Base-by-base conservation (phyloP, 2,329 filamentous ascomycete genomes). In the Cercospora citrullina region DNA sequence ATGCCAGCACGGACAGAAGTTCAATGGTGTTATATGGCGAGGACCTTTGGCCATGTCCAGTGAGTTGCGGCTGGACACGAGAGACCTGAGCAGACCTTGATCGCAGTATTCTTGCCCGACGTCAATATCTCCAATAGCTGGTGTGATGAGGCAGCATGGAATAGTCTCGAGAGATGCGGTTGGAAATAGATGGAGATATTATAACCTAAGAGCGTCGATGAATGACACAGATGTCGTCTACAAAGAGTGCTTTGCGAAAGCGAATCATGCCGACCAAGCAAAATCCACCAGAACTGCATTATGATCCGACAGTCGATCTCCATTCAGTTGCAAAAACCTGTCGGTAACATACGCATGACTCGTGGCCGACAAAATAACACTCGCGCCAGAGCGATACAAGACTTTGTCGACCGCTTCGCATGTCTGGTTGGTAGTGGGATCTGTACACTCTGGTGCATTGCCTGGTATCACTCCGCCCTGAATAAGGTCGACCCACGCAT, bases 361-460 rank as follows among this genome's bases (percentile, higher is more conserved):
- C 12, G 57, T 30, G 21, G 64, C 57, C 5, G 28, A 28, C 30
- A 61, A 30, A 5, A 10, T 26, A 5, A 61, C 39, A 6, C 84
- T 71, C 14, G 21, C 36, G 21, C 63, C 64, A 33, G 82, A 81
- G 42, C 87, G 84, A 79, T 87, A 90, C 72, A 89, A 85, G 58
- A 89, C 80, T 79, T 91, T 91, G 78, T 91, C 89, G 42, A 91
- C 87, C 3, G 85, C 87, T 79, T 91, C 89, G 77, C 89, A 91
- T 4, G 77, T 76, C 73, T 82, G 82, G 58, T 78, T 82, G 0
- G 80, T 80, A 31, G 83, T 83, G 0, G 89, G 89, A 72, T 89
- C 89, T n/a, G 78, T 77, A 77, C 89, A 91, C 21, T 51, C 51
- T 6, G 53, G 39, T 16, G 39, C 60, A 21, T 48, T 57, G 42